phyloP scores from a whole-genome alignment of 1,284 basidiomycete genomes.

The Papiliotrema nemorosa region DNA sequence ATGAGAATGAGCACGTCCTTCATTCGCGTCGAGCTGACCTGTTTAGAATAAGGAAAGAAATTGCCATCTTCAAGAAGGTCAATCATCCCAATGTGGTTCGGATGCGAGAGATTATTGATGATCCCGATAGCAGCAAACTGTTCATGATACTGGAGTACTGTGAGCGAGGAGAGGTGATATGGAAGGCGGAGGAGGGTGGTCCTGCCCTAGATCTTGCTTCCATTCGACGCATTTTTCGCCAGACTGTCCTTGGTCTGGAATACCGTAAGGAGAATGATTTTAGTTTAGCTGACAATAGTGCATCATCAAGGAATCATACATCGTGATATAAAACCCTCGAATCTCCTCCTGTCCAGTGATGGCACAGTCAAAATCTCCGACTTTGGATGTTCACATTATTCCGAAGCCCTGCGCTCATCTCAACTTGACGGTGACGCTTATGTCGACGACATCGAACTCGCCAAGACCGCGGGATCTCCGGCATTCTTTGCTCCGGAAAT shows the following conservation, averaged over 20 bases:
- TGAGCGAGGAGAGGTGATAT: slow-evolving; percentile 88
- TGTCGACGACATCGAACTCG: slow-evolving; percentile 80
- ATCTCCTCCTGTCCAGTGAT: slow-evolving; percentile 84
- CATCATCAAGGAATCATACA: slow-evolving; percentile 98
- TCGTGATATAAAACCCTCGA: slow-evolving; percentile 98
- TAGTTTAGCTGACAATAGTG: slow-evolving; percentile 55
- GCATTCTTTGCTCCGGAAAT: slow-evolving; percentile 98
- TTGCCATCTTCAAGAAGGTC: slow-evolving; percentile 97
- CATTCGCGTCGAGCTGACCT: background rate
- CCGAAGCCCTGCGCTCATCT: slow-evolving; percentile 68
- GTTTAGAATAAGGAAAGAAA: slow-evolving; percentile 65
- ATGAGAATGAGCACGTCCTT: slow-evolving; percentile 40
- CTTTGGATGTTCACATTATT: slow-evolving; percentile 96
- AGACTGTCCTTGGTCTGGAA: slow-evolving; percentile 88
- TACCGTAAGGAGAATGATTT: slow-evolving; percentile 62
- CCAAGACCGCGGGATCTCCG: slow-evolving; percentile 92
- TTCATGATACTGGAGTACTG: slow-evolving; percentile 98
- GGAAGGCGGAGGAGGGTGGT: slow-evolving; percentile 61
- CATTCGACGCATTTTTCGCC: slow-evolving; percentile 80
- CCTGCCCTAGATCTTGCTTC: slow-evolving; percentile 80
- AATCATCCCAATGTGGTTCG: slow-evolving; percentile 87
- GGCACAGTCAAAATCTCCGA: slow-evolving; percentile 94
- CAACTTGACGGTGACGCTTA: slow-evolving; percentile 56
- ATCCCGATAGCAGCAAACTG: slow-evolving; percentile 80
- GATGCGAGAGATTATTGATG: slow-evolving; percentile 93